Base-by-base conservation (phyloP, 1,284 basidiomycete species). In the Neotropicomus parvogracilis region DNA sequence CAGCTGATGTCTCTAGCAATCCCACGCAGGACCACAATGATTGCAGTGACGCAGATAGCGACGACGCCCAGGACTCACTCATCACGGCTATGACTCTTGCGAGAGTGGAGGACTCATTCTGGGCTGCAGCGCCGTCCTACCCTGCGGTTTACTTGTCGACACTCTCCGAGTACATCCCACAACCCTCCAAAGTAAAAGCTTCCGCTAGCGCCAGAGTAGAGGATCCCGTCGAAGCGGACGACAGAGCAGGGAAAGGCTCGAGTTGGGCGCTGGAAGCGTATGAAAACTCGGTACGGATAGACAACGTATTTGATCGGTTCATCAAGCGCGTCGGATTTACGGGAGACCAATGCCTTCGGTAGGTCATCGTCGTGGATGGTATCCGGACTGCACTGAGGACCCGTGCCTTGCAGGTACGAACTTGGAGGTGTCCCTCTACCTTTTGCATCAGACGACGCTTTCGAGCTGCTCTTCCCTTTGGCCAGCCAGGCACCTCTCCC, bases 221-320 rank as follows among this genome's bases (percentile, higher is more conserved):
- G 11, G 77, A 78, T 46, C 54, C 64, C 14, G 34, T 53, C 6
- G 74, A 73, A 27, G 63, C 63, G n/a, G 68, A 66, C 32, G 63
- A 59, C 26, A 73, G 73, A 54, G 67, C 67, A 11, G 64, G 66
- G 44, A 79, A 77, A 46, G 74, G 74, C 40, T 64, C 71, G 7
- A 71, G 68, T 2, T 89, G 84, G 85, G 68, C 70, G 4, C 69
- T 77, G 9, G 90, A 93, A 64, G 72, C 75, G 13, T 93, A 89
- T 59, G 90, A 91, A 65, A 81, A 87, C 60, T 87, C 87, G 28
- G 62, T 85, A 45, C 74, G 85, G 27, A 73, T 87, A 26, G 90
- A 93, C 63, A 78, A 79, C 40, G 78, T 86, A 2, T 93, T 93
- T 62, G 82, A 89, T 55, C 74, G 78, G n/a, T 93, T 93, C 62